phyloP scores from a whole-genome alignment of 1,284 basidiomycete genomes.

The Malassezia dermatis region DNA sequence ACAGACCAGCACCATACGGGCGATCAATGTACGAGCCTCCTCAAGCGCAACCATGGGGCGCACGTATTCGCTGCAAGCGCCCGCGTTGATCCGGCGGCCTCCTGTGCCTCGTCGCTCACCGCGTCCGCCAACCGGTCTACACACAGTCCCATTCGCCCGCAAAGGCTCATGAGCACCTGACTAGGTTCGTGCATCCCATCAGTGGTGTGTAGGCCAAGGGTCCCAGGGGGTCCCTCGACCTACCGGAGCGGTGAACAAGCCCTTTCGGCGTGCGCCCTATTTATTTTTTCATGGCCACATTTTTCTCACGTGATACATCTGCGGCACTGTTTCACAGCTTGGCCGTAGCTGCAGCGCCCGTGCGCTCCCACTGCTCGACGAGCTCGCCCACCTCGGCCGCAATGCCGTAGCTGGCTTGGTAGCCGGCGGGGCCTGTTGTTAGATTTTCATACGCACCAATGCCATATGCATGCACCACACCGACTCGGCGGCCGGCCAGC shows the following conservation, averaged over 20 bases:
- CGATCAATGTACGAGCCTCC: conserved; percentile 15
- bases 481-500: conserved; percentile 4
- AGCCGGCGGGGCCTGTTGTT: conserved; percentile 25
- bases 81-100: not conserved
- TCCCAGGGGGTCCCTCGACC: conserved; percentile 7
- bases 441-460: conserved; percentile 18
- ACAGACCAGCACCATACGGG: conserved; percentile 17
- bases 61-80: not conserved
- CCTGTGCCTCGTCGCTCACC: conserved; percentile 5
- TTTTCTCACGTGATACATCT: conserved; percentile 5
- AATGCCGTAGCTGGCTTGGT: conserved; percentile 39
- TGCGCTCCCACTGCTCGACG: conserved; percentile 16
- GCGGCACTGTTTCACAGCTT: conserved; percentile 4
- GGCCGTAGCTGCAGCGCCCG: not conserved
- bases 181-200: conserved; percentile 14
- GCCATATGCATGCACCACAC: conserved; percentile 31
- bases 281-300: not conserved
- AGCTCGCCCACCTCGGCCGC: conserved; percentile 32
- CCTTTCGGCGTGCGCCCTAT: not conserved
- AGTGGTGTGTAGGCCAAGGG: conserved; percentile 13
- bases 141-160: conserved; percentile 15
- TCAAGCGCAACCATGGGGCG: conserved; percentile 12
- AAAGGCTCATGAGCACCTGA: conserved; percentile 14
- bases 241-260: conserved; percentile 11
- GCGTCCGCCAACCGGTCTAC: conserved; percentile 19